Conservation (phyloP, 1,139 yeast species). For the Sugiyamaella sp. region DNA sequence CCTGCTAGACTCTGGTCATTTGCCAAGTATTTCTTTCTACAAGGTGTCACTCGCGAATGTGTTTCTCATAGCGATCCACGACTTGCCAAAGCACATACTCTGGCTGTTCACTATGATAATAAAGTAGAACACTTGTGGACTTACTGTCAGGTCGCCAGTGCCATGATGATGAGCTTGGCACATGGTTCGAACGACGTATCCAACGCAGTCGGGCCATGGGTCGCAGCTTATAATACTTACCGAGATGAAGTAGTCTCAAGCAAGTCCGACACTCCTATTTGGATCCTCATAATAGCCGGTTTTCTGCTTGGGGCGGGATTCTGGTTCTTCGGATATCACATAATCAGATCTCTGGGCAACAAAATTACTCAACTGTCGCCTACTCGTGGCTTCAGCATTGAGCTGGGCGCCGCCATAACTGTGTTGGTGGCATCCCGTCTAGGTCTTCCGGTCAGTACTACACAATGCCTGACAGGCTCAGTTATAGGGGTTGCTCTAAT, state of each 20-base stretch:
- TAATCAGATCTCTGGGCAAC: constrained; percentile 74
- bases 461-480: constrained; percentile 82
- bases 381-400: constrained; percentile 77
- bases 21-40: constrained; percentile 53
- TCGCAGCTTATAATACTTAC: constrained; percentile 70
- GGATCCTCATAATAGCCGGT: constrained; percentile 74
- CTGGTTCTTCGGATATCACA: constrained; percentile 74
- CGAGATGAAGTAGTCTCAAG: constrained; percentile 50
- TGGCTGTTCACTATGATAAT: constrained; percentile 69
- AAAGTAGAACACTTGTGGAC: constrained; percentile 72
- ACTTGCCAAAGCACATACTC: constrained; percentile 55
- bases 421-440: constrained; percentile 76
- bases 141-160: constrained; percentile 70
- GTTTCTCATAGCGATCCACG: constrained; percentile 53
- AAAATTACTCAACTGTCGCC: constrained; percentile 78
- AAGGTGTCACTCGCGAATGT: constrained; percentile 69
- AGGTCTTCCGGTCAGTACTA: constrained; percentile 72
- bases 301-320: constrained; percentile 67
- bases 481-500: constrained; percentile 76
- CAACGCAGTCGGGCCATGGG: constrained; percentile 76
- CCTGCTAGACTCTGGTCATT: constrained; percentile 58
- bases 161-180: constrained; percentile 79
- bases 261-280: constrained; percentile 65
- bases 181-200: constrained; percentile 81
- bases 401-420: constrained; percentile 78